Base-by-base conservation (phyloP, 1,284 basidiomycete genomes). In the Trichosporon asahii region DNA sequence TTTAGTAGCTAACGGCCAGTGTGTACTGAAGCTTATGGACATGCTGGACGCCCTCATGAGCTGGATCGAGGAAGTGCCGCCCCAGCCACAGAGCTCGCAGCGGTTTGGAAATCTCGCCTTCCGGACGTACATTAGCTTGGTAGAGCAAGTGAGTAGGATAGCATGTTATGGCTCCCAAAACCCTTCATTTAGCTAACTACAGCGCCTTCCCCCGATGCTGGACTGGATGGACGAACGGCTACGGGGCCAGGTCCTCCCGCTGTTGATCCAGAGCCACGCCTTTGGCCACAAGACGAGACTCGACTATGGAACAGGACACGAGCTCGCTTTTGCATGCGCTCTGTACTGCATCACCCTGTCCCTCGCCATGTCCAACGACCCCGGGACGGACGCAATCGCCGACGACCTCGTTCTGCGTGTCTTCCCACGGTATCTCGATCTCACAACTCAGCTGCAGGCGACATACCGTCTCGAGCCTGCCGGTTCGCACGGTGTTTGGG, bases 401-500 rank as follows among this genome's bases (percentile, higher is more conserved):
- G 82, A 81, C 68, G 83, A 82, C 46, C 74, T 85, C 70, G 79
- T 85, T 1, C 72, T 84, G n/a, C 69, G 81, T 6, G 82, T 85
- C 0, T 84, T 85, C 44, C 76, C 81, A 0, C 75, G 76, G 27
- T 99, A 98, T 79, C 84, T 96, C 61, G 86, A 88, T 49, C 85
- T 96, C 29, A 93, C 90, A 73, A 95, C 94, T 88, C 87, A 87
- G 66, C 86, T 98, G 35, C 97, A 99, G 79, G 91, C 94, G 76
- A 88, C 89, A 27, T 99, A 98, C 80, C 89, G 87, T 61, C 88
- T 99, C 7, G 96, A 99, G 83, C 96, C 97, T 3, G 96, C 96
- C 0, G 96, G 96, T 2, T 95, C 92, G 73, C 97, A 99, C 78
- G 96, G 96, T 8, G 96, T 98, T 0, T 99, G 96, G 96, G 96